These are phyloP conservation scores for Rhypophila decipiens DNA, from an alignment of 495 filamentous ascomycete species.

Conservation along the genomic window DNA sequence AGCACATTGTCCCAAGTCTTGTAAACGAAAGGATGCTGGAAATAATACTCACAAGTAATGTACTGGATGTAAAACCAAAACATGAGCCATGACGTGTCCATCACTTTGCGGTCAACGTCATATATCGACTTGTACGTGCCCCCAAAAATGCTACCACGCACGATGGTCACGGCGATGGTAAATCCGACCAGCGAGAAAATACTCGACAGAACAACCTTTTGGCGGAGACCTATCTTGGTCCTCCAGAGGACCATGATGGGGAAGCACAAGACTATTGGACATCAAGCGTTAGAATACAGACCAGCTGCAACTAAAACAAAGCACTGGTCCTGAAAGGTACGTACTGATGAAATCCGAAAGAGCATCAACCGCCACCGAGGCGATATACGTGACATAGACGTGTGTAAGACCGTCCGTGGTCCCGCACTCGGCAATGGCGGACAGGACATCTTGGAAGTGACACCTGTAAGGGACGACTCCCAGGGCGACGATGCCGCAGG, in stretches of 20 bases:
- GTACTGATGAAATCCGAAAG: conserved; percentile 20
- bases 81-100: conserved; percentile 5
- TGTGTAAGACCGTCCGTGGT: neutral
- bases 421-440: conserved; percentile 4
- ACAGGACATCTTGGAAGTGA: conserved; percentile 2
- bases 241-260: conserved; percentile 21
- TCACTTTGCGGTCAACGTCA: neutral
- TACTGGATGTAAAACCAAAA: conserved; percentile 16
- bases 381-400: neutral
- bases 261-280: conserved; percentile 15
- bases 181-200: conserved; percentile 20
- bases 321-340: too few species aligned
- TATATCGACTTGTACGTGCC: neutral
- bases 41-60: conserved; percentile 10
- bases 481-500: conserved; percentile 5
- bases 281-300: too few species aligned
- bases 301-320: neutral
- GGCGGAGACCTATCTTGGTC: conserved; percentile 8
- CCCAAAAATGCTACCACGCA: conserved; percentile 10
- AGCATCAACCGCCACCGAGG: conserved; percentile 12
- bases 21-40: neutral
- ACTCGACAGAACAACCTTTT: conserved; percentile 19
- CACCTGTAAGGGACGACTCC: conserved; percentile 9
- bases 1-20: neutral
- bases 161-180: conserved; percentile 23